A percentile compares a stretch with the other conserved stretches of the same genome.
Evolutionary conservation across 495 filamentous ascomycete species (phyloP).

Genomic region (Parachaetomium inaequale): DNA sequence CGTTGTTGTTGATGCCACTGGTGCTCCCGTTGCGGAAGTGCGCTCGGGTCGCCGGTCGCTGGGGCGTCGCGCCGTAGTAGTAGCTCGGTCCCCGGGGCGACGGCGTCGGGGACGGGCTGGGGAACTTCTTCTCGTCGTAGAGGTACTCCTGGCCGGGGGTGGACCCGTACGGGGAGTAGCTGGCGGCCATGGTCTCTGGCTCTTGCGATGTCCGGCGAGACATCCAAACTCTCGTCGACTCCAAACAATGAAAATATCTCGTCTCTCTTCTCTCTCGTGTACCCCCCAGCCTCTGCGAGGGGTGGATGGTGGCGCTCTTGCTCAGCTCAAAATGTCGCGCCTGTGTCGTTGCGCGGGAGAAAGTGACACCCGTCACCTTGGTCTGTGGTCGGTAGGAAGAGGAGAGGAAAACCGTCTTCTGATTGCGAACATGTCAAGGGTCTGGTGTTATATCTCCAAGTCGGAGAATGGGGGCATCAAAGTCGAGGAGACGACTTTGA

Average conservation of each 20-base stretch:
- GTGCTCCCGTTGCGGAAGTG: slow-evolving; percentile 45
- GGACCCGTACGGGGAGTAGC: slow-evolving; percentile 45
- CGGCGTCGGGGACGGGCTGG: slow-evolving; percentile 49
- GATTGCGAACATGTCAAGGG: slow-evolving; percentile 51
- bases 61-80: slow-evolving; percentile 44
- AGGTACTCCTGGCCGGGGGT: slow-evolving; percentile 40
- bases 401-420: slow-evolving; percentile 47
- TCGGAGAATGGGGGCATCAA: slow-evolving; percentile 34
- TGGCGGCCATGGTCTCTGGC: slow-evolving; percentile 43
- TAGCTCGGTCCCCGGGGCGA: slow-evolving; percentile 46
- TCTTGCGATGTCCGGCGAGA: slow-evolving; percentile 35
- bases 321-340: slow-evolving; percentile 34
- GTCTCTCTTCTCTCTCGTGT: too few relatives aligned
- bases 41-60: slow-evolving; percentile 46
- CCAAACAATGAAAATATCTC: slow-evolving; percentile 13
- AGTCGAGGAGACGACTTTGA: slow-evolving; percentile 31
- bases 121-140: slow-evolving; percentile 41
- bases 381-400: slow-evolving; percentile 55
- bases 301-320: slow-evolving; percentile 25
- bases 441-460: slow-evolving; percentile 35
- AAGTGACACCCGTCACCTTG: slow-evolving; percentile 53
- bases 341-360: slow-evolving; percentile 47
- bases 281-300: slow-evolving; percentile 25
- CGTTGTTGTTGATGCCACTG: slow-evolving; percentile 18
- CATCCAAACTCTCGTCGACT: slow-evolving; percentile 27